These are phyloP conservation scores for Vaccinium corymbosum DNA, from an alignment of 148 eudicot species.

Conservation along the genomic window DNA sequence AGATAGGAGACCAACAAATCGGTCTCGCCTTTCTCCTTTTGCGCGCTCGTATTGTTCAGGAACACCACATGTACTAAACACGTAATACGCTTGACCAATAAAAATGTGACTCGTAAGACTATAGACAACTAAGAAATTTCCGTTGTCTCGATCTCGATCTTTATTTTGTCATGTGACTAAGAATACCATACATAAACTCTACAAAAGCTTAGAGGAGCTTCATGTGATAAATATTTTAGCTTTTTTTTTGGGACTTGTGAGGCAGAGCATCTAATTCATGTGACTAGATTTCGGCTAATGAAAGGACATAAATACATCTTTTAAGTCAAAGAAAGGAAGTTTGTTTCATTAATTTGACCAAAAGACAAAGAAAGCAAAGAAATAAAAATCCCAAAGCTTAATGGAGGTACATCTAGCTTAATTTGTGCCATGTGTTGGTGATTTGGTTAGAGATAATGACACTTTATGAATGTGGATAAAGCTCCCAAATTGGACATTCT, in stretches of 20 bases:
- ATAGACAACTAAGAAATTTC: not conserved
- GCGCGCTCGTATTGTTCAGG: not conserved
- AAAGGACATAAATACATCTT: too few species aligned
- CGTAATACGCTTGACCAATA: not conserved
- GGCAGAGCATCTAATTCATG: slow-evolving; percentile 18
- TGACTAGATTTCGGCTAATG: not conserved
- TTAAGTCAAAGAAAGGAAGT: not conserved
- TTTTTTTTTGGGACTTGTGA: not conserved
- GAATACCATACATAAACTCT: slow-evolving; percentile 19
- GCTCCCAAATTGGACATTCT: too few species aligned
- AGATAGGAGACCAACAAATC: not conserved
- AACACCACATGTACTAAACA: not conserved
- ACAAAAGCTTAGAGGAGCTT: slow-evolving; percentile 11
- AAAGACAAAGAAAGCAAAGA: too few species aligned
- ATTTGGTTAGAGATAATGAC: too few species aligned
- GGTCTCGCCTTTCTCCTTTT: not conserved
- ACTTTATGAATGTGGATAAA: too few species aligned
- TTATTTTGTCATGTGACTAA: slow-evolving; percentile 34
- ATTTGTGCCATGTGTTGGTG: too few species aligned
- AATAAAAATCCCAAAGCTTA: too few species aligned
- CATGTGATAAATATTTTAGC: slow-evolving; percentile 16
- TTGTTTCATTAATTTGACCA: too few species aligned
- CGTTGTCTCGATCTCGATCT: not conserved
- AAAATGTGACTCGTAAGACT: not conserved
- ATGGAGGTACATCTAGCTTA: too few species aligned